Base-by-base conservation (phyloP, 2,329 filamentous ascomycete species). In the Didymella glomerata region DNA sequence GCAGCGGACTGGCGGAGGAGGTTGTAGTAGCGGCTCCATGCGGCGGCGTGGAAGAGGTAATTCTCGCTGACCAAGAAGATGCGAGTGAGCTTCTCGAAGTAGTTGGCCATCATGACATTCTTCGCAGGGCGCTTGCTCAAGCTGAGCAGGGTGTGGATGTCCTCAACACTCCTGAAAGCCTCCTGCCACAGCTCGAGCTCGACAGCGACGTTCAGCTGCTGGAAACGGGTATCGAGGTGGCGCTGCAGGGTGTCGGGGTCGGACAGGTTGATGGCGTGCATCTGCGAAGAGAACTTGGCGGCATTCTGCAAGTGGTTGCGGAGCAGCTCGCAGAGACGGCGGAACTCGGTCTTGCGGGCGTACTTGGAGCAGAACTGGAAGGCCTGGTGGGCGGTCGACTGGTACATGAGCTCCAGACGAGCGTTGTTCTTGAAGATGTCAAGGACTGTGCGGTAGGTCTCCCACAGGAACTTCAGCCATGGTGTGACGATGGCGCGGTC, bases 31-130 rank as follows among this genome's bases (percentile, higher is more conserved):
- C 94, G 87, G 70, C 93, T 96, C 92, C 93, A 99, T 63, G 95
- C 93, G 54, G 95, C 95, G 68, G 95, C 95, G 77, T 99, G 95
- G 88, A 99, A 99, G 45, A 99, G 88, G 78, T 98, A 98, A 85
- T 99, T 99, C 82, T 98, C 95, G 79, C 94, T 96, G 68, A 98
- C 95, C 64, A 99, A 87, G 86, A 99, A 99, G 78, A 99, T 99
- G 66, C 93, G 89, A 40, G 95, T 97, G 58, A 99, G 88, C 83
- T 98, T 98, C 85, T 99, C 95, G 81, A 98, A 99, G 86, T 99
- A 99, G 84, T 98, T 99, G 81, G 95, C 95, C 95, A 99, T 99
- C 95, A 99, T 98, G 76, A 97, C 85, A 78, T 97, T 97, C 89
- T 98, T 98, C 54, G 95, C 90, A 38, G 93, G 93, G 55, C 95